A percentile compares a stretch with the other conserved stretches of the same genome.
Evolutionary conservation across 2,329 filamentous ascomycete genomes (phyloP).

Genomic region (Eurotiales sp.): DNA sequence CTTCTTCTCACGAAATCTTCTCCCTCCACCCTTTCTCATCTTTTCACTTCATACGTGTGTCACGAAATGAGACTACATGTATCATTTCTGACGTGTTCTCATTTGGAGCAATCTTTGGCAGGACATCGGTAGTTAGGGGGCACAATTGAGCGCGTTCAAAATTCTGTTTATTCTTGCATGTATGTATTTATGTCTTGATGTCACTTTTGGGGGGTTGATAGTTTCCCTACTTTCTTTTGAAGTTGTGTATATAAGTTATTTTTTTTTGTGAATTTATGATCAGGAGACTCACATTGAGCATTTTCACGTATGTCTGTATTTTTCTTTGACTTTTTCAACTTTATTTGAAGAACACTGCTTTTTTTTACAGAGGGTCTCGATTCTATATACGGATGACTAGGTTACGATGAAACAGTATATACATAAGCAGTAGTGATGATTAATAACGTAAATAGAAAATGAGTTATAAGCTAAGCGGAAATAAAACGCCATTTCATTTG

Average conservation of each 20-base stretch:
- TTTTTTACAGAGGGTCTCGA: too few species aligned
- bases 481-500: not conserved
- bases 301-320: too few species aligned
- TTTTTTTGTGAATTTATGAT: not conserved
- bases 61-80: not conserved
- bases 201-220: constrained; percentile 3
- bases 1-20: not conserved
- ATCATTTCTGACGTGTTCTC: not conserved
- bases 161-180: not conserved
- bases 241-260: constrained; percentile 6
- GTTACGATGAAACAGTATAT: too few species aligned
- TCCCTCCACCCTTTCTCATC: not conserved
- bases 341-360: too few species aligned
- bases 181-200: constrained; percentile 5
- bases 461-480: too few species aligned
- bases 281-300: too few species aligned
- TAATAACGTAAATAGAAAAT: too few species aligned
- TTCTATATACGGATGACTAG: too few species aligned
- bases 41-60: not conserved
- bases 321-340: too few species aligned
- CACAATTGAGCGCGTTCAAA: constrained; percentile 8
- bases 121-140: not conserved
- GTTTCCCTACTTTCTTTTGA: not conserved
- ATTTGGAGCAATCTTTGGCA: not conserved
- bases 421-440: too few species aligned